Evolutionary conservation across 257 asterid species (phyloP).

Genomic region (Hygrophila difformis): DNA sequence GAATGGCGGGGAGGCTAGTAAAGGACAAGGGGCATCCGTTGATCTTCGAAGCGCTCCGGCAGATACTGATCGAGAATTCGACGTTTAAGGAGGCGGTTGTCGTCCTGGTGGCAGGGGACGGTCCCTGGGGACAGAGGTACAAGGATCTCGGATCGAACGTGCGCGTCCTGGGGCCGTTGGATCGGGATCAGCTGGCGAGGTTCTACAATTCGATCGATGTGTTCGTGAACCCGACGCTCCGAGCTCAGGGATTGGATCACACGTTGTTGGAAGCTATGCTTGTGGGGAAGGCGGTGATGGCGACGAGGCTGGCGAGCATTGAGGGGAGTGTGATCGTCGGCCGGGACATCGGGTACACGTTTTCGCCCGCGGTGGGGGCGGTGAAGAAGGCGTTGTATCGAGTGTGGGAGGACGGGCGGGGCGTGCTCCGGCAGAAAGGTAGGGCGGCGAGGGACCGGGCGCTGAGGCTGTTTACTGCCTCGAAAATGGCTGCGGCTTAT

Average conservation of each 20-base stretch:
- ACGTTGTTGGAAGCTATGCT: conserved; percentile 66
- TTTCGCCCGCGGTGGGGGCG: conserved; percentile 49
- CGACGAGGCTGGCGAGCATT: conserved; percentile 61
- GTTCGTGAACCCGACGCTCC: conserved; percentile 63
- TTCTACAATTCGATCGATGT: conserved; percentile 55
- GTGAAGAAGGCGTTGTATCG: conserved; percentile 45
- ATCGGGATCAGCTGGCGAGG: conserved; percentile 35
- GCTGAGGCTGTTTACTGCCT: conserved; percentile 46
- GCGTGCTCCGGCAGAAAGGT: conserved; percentile 38
- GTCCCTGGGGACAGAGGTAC: conserved; percentile 70
- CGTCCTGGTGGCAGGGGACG: conserved; percentile 70
- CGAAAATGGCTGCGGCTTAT: conserved; percentile 73
- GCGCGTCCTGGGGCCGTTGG: conserved; percentile 48
- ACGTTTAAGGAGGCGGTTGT: conserved; percentile 30
- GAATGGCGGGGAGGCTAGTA: conserved; percentile 73
- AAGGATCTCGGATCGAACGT: conserved; percentile 43
- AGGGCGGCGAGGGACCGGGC: conserved; percentile 44
- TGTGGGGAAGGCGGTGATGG: conserved; percentile 64
- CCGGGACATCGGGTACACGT: conserved; percentile 54
- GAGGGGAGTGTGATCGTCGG: conserved; percentile 46
- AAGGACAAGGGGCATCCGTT: conserved; percentile 79
- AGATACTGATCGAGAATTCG: conserved; percentile 38
- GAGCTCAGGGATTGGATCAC: conserved; percentile 80
- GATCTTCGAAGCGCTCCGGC: conserved; percentile 51
- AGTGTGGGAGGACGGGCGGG: conserved; percentile 51